phyloP scores from a whole-genome alignment of 192 early-diverging fungal genomes.

The Irineochytrium annulatum region DNA sequence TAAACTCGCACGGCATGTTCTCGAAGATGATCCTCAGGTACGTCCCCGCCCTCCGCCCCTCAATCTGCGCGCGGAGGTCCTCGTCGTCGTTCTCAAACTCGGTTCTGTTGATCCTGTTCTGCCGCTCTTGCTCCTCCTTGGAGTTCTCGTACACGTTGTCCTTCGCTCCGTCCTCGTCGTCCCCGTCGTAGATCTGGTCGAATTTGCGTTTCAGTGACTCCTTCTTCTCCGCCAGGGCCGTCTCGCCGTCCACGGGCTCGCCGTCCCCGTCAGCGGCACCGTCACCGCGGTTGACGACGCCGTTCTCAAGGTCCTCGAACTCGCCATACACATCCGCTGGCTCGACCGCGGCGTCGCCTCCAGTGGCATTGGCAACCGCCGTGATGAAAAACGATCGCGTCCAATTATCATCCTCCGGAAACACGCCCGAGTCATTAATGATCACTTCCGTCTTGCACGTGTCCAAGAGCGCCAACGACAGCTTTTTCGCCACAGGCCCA shows the following conservation, averaged over 20 bases:
- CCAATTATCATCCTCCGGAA: constrained; percentile 38
- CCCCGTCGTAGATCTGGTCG: constrained; percentile 77
- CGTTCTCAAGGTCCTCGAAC: constrained; percentile 74
- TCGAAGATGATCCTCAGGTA: constrained; percentile 91
- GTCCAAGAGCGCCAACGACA: constrained; percentile 55
- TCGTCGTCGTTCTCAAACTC: constrained; percentile 87
- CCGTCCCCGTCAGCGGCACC: constrained; percentile 31
- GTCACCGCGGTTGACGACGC: constrained; percentile 45
- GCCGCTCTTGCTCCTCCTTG: constrained; percentile 85
- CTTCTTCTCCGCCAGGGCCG: constrained; percentile 74
- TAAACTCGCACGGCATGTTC: constrained; percentile 92
- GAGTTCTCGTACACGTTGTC: constrained; percentile 83
- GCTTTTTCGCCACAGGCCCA: constrained; percentile 13
- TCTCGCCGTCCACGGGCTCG: constrained; percentile 53
- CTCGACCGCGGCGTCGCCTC: constrained; percentile 43
- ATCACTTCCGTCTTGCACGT: constrained; percentile 60
- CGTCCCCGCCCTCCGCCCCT: constrained; percentile 88
- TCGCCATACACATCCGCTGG: constrained; percentile 70
- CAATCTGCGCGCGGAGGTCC: constrained; percentile 69
- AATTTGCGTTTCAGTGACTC: constrained; percentile 91
- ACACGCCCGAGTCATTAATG: not conserved
- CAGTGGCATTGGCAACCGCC: constrained; percentile 36
- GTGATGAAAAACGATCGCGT: constrained; percentile 79
- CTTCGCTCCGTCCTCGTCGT: constrained; percentile 63
- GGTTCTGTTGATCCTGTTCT: constrained; percentile 72